These are phyloP conservation scores for Neurospora hispaniola DNA, from an alignment of 495 filamentous ascomycete genomes.

Conservation along the genomic window DNA sequence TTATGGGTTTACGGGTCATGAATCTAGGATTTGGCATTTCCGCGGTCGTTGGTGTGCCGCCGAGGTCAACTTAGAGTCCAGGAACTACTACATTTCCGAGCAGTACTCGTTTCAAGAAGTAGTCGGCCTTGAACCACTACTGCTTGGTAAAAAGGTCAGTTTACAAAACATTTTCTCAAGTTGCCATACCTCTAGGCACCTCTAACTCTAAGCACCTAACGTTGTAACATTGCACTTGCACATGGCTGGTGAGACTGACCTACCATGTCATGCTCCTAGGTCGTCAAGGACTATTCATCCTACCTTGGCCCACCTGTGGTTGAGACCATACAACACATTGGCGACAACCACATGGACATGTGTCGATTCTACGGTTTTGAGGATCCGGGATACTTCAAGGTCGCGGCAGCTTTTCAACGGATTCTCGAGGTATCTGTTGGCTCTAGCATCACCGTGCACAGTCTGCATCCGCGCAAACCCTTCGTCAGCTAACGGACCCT, in stretches of 20 bases:
- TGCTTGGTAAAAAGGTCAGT: background rate
- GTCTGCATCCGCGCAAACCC: no score
- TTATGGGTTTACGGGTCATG: background rate
- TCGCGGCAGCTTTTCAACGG: background rate
- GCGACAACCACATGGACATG: slow-evolving; percentile 3
- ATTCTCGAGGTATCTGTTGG: background rate
- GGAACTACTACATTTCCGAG: no score
- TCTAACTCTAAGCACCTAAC: no score
- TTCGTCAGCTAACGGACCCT: no score
- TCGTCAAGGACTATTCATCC: background rate
- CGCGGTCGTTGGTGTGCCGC: no score
- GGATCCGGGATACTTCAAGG: background rate
- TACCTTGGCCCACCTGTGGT: background rate
- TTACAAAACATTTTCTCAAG: no score
- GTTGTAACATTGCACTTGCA: no score
- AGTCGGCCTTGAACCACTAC: background rate
- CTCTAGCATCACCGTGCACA: no score
- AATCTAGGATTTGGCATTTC: background rate
- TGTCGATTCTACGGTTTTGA: background rate
- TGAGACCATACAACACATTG: background rate
- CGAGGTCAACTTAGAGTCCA: no score
- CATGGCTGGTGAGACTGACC: no score
- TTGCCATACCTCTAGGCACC: no score
- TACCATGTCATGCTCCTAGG: background rate
- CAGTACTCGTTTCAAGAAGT: background rate